Evolutionary conservation across 2,329 filamentous ascomycete genomes (phyloP).

Genomic region (Diaporthe sp.): DNA sequence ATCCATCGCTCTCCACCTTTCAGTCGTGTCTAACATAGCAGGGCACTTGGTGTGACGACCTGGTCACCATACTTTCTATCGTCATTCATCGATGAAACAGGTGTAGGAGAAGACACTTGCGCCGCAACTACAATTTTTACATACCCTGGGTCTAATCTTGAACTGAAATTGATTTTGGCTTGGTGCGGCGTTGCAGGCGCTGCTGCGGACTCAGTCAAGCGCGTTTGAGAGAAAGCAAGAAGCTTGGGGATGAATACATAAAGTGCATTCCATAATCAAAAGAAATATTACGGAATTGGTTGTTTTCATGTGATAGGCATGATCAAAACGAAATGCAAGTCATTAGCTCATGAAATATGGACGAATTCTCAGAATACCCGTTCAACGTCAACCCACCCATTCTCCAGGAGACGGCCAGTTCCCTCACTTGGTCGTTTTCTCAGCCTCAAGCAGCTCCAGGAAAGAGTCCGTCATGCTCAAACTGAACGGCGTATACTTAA

Average conservation of each 20-base stretch:
- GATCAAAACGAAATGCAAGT: too few relatives aligned
- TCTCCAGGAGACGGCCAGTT: neutral
- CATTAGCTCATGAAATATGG: too few relatives aligned
- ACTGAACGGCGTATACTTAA: constrained; percentile 39
- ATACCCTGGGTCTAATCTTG: too few relatives aligned
- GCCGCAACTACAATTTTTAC: too few relatives aligned
- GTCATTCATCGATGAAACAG: neutral
- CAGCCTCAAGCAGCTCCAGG: constrained; percentile 36
- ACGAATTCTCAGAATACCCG: too few relatives aligned
- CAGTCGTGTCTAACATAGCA: neutral
- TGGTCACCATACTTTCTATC: neutral
- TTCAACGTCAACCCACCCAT: neutral
- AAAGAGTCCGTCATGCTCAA: constrained; percentile 39
- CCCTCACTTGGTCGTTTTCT: constrained; percentile 2
- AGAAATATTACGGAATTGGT: neutral
- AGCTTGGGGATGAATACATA: too few relatives aligned
- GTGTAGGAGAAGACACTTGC: neutral
- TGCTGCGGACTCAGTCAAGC: too few relatives aligned
- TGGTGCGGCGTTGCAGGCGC: too few relatives aligned
- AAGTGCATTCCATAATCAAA: too few relatives aligned
- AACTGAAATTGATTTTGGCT: too few relatives aligned
- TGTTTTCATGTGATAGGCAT: neutral
- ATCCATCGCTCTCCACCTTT: neutral
- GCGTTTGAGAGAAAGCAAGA: too few relatives aligned
- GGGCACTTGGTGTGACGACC: neutral